Evolutionary conservation across 139 green algal species (phyloP).

Genomic region (Parachlorella kessleri): DNA sequence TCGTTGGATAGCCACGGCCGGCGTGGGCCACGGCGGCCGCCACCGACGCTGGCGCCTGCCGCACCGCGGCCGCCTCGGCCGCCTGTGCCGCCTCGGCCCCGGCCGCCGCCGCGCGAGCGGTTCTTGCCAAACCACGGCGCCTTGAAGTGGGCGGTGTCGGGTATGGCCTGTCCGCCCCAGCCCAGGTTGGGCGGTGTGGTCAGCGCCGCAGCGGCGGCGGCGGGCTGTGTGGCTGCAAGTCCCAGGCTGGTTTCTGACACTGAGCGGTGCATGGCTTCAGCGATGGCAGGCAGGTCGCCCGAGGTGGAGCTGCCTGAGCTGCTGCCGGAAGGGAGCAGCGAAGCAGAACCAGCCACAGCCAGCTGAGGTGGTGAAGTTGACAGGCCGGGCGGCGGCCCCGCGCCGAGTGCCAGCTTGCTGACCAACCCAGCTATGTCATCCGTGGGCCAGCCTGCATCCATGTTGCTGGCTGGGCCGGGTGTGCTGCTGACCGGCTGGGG

Average conservation of each 20-base stretch:
- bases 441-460: not conserved
- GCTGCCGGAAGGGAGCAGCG: no score
- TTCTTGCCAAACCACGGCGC: constrained; percentile 72
- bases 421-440: not conserved
- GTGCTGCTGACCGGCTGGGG: no score
- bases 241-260: not conserved
- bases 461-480: no score
- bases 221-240: not conserved
- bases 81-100: constrained; percentile 5
- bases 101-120: constrained; percentile 12
- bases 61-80: constrained; percentile 9
- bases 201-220: not conserved
- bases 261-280: not conserved
- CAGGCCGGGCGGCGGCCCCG: not conserved
- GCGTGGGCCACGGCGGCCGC: not conserved
- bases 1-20: constrained; percentile 7
- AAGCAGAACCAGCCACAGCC: no score
- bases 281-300: no score
- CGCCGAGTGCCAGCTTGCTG: not conserved
- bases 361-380: no score
- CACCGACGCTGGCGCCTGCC: not conserved
- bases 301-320: no score
- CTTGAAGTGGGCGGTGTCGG: constrained; percentile 53
- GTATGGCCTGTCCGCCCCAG: constrained; percentile 71
- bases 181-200: constrained; percentile 32